Conservation (phyloP, 768 basidiomycete species). For the Pleurotus tuoliensis region DNA sequence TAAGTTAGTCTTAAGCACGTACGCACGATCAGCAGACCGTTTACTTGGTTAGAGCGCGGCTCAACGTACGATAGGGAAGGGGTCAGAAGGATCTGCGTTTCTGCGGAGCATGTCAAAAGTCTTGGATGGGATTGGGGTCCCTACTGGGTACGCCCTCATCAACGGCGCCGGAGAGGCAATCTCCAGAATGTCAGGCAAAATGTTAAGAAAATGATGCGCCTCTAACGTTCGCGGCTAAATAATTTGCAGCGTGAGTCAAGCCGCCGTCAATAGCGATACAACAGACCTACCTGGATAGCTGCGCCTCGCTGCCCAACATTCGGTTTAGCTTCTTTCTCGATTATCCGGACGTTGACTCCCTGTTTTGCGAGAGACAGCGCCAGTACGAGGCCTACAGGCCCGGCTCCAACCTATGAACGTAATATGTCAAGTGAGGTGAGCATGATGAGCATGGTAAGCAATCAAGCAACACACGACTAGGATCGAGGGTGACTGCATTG, state of each 20-base stretch:
- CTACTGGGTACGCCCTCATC: neutral
- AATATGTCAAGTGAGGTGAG: neutral
- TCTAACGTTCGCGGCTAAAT: constrained; percentile 14
- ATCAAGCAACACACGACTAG: neutral
- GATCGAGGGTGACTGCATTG: neutral
- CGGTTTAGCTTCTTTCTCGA: constrained; percentile 38
- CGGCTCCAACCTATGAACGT: constrained; percentile 36
- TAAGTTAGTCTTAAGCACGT: constrained; percentile 11
- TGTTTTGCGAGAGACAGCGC: constrained; percentile 39
- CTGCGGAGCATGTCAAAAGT: constrained; percentile 2
- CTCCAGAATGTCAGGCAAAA: constrained; percentile 6
- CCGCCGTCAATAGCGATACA: neutral
- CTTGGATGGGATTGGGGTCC: neutral
- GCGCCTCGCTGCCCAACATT: constrained; percentile 33
- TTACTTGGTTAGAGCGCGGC: neutral
- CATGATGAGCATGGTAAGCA: neutral
- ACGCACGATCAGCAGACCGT: constrained; percentile 5
- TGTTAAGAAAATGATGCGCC: constrained; percentile 10
- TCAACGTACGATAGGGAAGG: neutral
- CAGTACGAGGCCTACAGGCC: constrained; percentile 41
- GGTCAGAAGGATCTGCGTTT: constrained; percentile 1
- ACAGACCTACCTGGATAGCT: constrained; percentile 30
- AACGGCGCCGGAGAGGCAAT: neutral
- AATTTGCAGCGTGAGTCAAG: neutral
- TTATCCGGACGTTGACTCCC: constrained; percentile 45